Percentiles rank a stretch among this genome's conserved stretches.
phyloP scores from a whole-genome alignment of 768 basidiomycete species.

The Daedaleopsis sinensis region DNA sequence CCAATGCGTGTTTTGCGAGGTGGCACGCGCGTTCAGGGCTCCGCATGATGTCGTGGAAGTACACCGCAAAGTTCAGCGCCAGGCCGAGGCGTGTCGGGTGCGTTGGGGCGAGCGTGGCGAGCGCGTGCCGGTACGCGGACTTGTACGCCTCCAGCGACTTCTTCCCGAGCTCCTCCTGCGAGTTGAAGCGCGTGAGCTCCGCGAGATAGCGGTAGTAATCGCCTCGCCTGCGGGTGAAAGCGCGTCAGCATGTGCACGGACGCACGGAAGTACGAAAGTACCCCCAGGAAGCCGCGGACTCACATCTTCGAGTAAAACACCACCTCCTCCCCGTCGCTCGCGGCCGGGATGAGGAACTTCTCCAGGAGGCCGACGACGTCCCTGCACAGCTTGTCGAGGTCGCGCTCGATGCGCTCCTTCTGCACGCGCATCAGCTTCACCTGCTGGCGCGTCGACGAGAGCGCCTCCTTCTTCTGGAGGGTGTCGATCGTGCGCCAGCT shows the following conservation, averaged over 20 bases:
- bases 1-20: slow-evolving; percentile 90
- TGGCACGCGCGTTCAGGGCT: slow-evolving; percentile 87
- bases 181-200: slow-evolving; percentile 76
- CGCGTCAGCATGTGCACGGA: too few relatives aligned
- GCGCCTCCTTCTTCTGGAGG: slow-evolving; percentile 69
- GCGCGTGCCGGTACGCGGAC: slow-evolving; percentile 81
- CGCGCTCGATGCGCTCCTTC: slow-evolving; percentile 74
- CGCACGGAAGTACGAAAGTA: too few relatives aligned
- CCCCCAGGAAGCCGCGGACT: too few relatives aligned
- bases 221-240: slow-evolving; percentile 59
- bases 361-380: slow-evolving; percentile 78
- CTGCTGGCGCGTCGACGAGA: slow-evolving; percentile 54
- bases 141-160: slow-evolving; percentile 85
- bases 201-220: slow-evolving; percentile 93
- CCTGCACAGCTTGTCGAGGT: slow-evolving; percentile 76
- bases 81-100: slow-evolving; percentile 89
- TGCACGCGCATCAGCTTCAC: slow-evolving; percentile 70
- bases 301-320: slow-evolving; percentile 93
- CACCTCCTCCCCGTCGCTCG: slow-evolving; percentile 76
- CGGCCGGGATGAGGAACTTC: slow-evolving; percentile 55
- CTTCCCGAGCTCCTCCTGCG: slow-evolving; percentile 69
- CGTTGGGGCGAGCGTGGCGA: slow-evolving; percentile 69
- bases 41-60: slow-evolving; percentile 86
- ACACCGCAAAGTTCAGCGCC: slow-evolving; percentile 93
- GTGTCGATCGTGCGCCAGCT: slow-evolving; percentile 84